Evolutionary conservation across 1,284 basidiomycete species (phyloP), one percentile per base, ranked within the genome.

Genomic region (Amylostereum areolatum): DNA sequence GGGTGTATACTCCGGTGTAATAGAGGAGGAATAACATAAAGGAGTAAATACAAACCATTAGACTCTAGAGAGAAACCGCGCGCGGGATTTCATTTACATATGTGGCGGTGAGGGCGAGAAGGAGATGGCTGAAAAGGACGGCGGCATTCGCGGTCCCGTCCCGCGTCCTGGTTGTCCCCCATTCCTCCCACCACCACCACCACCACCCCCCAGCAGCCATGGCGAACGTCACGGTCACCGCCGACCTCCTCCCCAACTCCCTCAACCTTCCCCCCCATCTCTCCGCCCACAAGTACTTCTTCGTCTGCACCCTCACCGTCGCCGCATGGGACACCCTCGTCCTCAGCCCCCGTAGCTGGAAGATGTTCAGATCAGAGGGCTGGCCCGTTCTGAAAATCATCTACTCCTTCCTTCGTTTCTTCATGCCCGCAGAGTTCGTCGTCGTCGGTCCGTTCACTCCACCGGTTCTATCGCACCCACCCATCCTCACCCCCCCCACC

Each of bases 321-420:
- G 85, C 88, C 0, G 88, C 88, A 8, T 90, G 88, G 88, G 88
- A 91, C 59, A 83, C 87, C 32, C 80, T 91, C 56, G 88, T 91
- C 25, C 75, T 91, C 41, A 83, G 81, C 5, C 88, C 88, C 0
- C 70, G 88, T 45, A 82, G 83, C 48, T 90, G 82, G 78, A 77
- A 82, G 37, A 77, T 91, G 48, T 65, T 81, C 56, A 79, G 76
- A 60, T 71, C 74, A n/a, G 70, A 74, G 40, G 80, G 80, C 57
- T 90, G 88, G 88, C 87, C 88, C 0, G 64, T 75, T 0, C 78
- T 91, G 61, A 91, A 91, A 66, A 65, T 81, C 37, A 68, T 89
- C 41, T 89, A 83, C 69, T 77, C 85, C 63, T 80, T 89, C 62
- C 64, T 91, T 49, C 71, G 87, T 28, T 31, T 84, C 46, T 83